A percentile compares a stretch with the other conserved stretches of the same genome.
These are phyloP conservation scores for Xylaria intraflava DNA, from an alignment of 495 filamentous ascomycete species.

Conservation along the genomic window DNA sequence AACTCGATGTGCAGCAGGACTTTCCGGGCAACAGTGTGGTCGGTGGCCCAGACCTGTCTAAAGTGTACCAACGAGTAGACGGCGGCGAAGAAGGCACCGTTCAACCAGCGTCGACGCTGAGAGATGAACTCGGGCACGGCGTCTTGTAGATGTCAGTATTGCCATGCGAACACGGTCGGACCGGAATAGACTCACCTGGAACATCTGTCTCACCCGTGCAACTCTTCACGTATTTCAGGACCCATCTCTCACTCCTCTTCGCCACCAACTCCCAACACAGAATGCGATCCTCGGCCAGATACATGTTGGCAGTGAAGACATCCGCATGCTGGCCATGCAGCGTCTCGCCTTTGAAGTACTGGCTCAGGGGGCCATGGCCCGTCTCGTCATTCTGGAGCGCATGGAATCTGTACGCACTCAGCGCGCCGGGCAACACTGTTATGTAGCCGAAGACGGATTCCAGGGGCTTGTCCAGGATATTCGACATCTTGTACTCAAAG, in stretches of 20 bases:
- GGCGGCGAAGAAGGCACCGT: conserved; percentile 97
- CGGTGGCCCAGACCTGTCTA: conserved; percentile 85
- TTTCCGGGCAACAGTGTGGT: conserved; percentile 85
- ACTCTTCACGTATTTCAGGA: conserved; percentile 93
- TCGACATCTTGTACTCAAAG: conserved; percentile 99
- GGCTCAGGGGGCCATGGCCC: conserved; percentile 88
- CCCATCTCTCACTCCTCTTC: conserved; percentile 91
- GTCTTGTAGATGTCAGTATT: conserved; percentile 40
- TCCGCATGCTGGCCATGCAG: conserved; percentile 94
- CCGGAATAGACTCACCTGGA: conserved; percentile 55
- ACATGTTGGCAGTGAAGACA: conserved; percentile 99
- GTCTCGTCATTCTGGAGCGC: conserved; percentile 95
- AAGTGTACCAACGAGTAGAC: conserved; percentile 97
- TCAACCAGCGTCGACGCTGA: conserved; percentile 92
- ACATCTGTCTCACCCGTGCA: conserved; percentile 97
- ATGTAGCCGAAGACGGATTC: conserved; percentile 98
- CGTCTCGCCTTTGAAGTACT: conserved; percentile 99
- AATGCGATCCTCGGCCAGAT: conserved; percentile 96
- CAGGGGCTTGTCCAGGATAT: conserved; percentile 95
- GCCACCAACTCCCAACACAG: conserved; percentile 98
- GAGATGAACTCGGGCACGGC: conserved; percentile 90
- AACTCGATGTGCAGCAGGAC: conserved; percentile 92
- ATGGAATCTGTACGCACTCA: conserved; percentile 94
- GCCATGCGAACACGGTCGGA: background rate
- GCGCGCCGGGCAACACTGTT: conserved; percentile 88